Evolutionary conservation across 2,329 filamentous ascomycete genomes (phyloP), one percentile per base, ranked within the genome.

Genomic region (Penicillium sp.): DNA sequence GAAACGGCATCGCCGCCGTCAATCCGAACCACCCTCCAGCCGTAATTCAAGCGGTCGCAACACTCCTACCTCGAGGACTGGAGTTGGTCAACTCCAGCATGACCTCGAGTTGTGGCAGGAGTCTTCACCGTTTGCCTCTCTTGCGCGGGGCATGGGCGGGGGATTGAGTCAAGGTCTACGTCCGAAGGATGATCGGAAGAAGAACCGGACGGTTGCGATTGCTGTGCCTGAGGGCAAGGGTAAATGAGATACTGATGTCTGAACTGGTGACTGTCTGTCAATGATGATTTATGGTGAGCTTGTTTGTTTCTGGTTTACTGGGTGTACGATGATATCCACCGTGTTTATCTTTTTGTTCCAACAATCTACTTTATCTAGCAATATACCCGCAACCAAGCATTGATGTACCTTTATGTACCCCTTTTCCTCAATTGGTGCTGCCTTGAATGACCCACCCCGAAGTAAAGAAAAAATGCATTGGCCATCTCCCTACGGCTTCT

Each of bases 101-200:
- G 73, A 77, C 20, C 61, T 78, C 22, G 74, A 75, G 22, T 50
- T 66, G 12, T 77, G 72, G 75, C 71, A 72, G n/a, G 67, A 55
- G 12, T 57, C 69, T 10, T 76, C 74, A 1, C 74, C 74, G 4
- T 76, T 79, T 63, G 72, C 74, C 7, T 75, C 76, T 17, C 71
- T 80, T 54, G 76, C 76, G 3, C 66, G 75, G 60, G 78, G 78
- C 1, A 69, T 79, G 15, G 77, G 78, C 12, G 76, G 74, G 22
- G 78, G 78, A 2, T 62, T 79, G 31, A 79, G 75, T 61, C 73
- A 76, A 54, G 78, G 76, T 4, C 61, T 80, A 51, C 69, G 69
- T 43, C 54, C 62, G 6, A 74, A 70, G 57, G 71, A 75, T 12
- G 72, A 75, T 43, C 65, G 66, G 55, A 71, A 67, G 60, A 75